Evolutionary conservation across 177 flowering plant species (phyloP).

Genomic region (Vitis hybrid): DNA sequence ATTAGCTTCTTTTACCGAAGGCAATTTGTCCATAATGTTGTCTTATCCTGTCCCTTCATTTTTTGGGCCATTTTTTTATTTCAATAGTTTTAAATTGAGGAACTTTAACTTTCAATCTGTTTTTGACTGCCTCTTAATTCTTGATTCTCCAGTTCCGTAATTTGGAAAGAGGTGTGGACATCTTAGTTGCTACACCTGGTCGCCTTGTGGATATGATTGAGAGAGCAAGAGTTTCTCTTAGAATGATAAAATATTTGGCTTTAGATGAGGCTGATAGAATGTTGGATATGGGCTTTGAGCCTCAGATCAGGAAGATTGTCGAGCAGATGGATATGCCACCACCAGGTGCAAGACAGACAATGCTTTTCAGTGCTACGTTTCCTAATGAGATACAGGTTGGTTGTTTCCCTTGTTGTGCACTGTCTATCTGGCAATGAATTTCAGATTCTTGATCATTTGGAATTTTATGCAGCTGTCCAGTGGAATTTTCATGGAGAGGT

Average conservation of each 20-base stretch:
- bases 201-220: conserved; percentile 55
- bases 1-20: no score
- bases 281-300: conserved; percentile 63
- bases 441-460: neutral
- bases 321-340: conserved; percentile 55
- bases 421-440: neutral
- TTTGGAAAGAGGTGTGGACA: conserved; percentile 54
- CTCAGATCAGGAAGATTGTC: conserved; percentile 53
- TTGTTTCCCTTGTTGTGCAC: neutral
- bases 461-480: no score
- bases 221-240: conserved; percentile 45
- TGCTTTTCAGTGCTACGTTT: conserved; percentile 68
- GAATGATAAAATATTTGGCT: conserved; percentile 41
- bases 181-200: conserved; percentile 65
- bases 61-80: no score
- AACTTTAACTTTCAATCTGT: neutral
- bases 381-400: conserved; percentile 55
- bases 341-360: conserved; percentile 45
- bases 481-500: no score
- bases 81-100: no score
- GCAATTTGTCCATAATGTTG: no score
- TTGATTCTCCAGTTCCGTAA: conserved; percentile 31
- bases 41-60: no score
- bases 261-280: conserved; percentile 62
- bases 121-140: neutral